Evolutionary conservation across 441 rosid species (phyloP).

Genomic region (Aleurites moluccanus): DNA sequence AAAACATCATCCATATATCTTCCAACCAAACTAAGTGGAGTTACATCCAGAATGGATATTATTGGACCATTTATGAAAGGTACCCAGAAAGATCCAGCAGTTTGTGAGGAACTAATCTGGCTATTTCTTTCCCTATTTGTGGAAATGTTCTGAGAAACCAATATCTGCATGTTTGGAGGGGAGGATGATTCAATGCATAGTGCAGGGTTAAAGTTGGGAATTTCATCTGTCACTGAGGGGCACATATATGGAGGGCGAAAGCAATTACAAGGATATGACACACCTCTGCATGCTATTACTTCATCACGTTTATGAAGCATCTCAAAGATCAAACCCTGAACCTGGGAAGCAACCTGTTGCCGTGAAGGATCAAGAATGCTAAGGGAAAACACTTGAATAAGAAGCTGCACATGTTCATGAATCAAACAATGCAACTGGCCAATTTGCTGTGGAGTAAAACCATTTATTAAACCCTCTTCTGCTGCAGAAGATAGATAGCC

Average conservation of each 20-base stretch:
- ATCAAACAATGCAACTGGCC: slow-evolving; percentile 82
- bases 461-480: slow-evolving; percentile 42
- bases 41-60: slow-evolving; percentile 60
- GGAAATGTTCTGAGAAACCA: slow-evolving; percentile 29
- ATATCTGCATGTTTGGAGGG: slow-evolving; percentile 30
- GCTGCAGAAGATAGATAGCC: slow-evolving; percentile 31
- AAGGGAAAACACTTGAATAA: slow-evolving; percentile 84
- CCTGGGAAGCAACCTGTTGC: slow-evolving; percentile 66
- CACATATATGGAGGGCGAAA: slow-evolving; percentile 46
- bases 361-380: slow-evolving; percentile 74
- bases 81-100: slow-evolving; percentile 41
- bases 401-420: slow-evolving; percentile 90
- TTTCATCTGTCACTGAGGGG: slow-evolving; percentile 47
- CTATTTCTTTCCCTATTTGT: slow-evolving; percentile 23
- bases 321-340: slow-evolving; percentile 69
- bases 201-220: slow-evolving; percentile 26
- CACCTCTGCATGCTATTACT: slow-evolving; percentile 45
- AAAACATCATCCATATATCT: slow-evolving; percentile 61
- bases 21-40: slow-evolving; percentile 62
- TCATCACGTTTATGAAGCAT: slow-evolving; percentile 66
- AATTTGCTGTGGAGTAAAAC: slow-evolving; percentile 68
- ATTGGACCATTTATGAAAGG: slow-evolving; percentile 46
- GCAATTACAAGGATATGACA: slow-evolving; percentile 52
- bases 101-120: slow-evolving; percentile 33
- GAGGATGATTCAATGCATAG: slow-evolving; percentile 31